A percentile compares a stretch with the other conserved stretches of the same genome.
Evolutionary conservation across 2,329 filamentous ascomycete species (phyloP).

Genomic region (Neofusicoccum sp.): DNA sequence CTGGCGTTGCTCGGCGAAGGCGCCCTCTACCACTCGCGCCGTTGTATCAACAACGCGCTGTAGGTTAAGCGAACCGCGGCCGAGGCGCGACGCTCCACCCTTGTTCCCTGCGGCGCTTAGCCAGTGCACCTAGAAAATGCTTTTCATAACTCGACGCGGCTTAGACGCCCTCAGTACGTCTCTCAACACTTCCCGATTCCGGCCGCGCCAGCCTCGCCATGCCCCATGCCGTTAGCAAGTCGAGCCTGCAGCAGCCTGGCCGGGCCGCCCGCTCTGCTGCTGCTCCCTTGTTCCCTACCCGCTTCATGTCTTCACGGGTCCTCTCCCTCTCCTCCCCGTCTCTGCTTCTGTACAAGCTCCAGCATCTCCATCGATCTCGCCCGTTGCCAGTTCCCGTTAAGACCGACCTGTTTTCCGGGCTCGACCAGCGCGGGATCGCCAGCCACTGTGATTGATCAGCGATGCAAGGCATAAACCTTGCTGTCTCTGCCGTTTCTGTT

Average conservation of each 20-base stretch:
- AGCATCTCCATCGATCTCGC: neutral
- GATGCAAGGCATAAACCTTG: neutral
- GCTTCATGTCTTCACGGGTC: neutral
- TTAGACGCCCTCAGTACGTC: slow-evolving; percentile 6
- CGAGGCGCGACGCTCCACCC: slow-evolving; percentile 2
- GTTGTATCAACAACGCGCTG: slow-evolving; percentile 13
- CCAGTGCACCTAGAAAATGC: slow-evolving; percentile 13
- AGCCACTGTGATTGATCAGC: slow-evolving; percentile 4
- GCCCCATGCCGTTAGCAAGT: neutral
- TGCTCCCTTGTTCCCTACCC: neutral
- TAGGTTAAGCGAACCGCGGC: slow-evolving; percentile 12
- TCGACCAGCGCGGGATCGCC: neutral
- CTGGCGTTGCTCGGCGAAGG: neutral
- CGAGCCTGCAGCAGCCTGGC: neutral
- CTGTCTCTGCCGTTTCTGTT: slow-evolving; percentile 2
- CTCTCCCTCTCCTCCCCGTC: neutral
- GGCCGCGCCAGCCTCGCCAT: neutral
- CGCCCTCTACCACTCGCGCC: neutral
- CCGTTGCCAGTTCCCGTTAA: neutral
- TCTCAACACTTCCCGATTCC: slow-evolving; percentile 14
- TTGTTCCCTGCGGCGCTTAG: slow-evolving; percentile 5
- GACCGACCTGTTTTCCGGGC: neutral
- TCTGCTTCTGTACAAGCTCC: slow-evolving; percentile 6
- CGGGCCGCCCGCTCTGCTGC: neutral
- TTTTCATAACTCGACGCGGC: neutral